Evolutionary conservation across 2,329 filamentous ascomycete genomes (phyloP), one percentile per base, ranked within the genome.

Genomic region (Trichoderma atrobrunneum): DNA sequence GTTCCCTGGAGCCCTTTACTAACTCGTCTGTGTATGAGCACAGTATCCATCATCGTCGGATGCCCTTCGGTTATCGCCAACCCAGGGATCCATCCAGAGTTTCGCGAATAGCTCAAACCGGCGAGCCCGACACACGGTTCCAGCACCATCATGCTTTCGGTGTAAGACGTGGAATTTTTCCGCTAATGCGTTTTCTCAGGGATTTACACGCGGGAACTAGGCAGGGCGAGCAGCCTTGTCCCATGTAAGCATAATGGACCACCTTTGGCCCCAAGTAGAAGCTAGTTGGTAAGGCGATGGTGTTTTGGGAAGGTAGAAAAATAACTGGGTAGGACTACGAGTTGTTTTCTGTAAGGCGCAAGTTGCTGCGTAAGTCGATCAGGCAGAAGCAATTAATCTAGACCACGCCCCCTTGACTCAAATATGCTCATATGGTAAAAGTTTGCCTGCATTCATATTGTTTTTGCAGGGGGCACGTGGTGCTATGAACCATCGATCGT

Each of bases 161-260:
- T 71, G 69, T 65, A 60, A 60, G 69, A 66, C 69, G 26, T 51
- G 8, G 10, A 66, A 66, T 65, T 65, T 66, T 51, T 65, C 69
- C 51, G 69, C 51, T 71, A 60, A 48, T 51, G 36, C 26, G 48
- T 54, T 24, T 28, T 18, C 36, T 36, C 54, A 64, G 21, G 26
- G 24, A 60, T 60, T 67, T 30, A 21, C 21, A 64, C 12, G 16
- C 34, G 39, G n/a, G n/a, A 59, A 16, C 62, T 32, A 59, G 43
- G 39, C 16, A 51, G 18, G 28, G 5, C 28, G 10, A 34, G 16
- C 21, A 21, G n/a, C 39, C 57, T 3, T 61, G 59, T 5, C 28
- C 18, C 57, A 14, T 26, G 67, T 70, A 61, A 70, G 67, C 57
- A 70, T 26, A 3, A 62, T 18, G 43, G 57, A 51, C 24, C 39